Evolutionary conservation across 202 grass and related monocot genomes (phyloP).

Genomic region (Setaria viridis): DNA sequence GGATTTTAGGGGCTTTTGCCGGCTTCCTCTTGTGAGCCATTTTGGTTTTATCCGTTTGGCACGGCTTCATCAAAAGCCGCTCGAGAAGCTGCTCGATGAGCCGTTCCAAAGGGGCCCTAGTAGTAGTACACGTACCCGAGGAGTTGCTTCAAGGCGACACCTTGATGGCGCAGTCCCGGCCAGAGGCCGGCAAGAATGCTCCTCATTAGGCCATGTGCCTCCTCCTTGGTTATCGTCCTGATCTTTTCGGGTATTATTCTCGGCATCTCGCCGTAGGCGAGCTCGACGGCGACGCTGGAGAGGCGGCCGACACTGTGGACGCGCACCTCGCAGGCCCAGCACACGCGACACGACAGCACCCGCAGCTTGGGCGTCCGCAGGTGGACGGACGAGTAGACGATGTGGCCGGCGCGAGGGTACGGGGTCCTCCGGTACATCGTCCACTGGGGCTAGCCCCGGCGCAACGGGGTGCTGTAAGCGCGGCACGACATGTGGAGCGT

Average conservation of each 20-base stretch:
- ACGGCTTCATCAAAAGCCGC: too few relatives aligned
- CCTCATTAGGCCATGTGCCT: not conserved
- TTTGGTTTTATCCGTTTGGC: too few relatives aligned
- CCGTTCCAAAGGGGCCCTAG: too few relatives aligned
- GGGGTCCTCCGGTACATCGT: too few relatives aligned
- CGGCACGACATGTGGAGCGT: not conserved
- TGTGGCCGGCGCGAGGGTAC: not conserved
- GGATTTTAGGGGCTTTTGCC: too few relatives aligned
- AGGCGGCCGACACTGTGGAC: too few relatives aligned
- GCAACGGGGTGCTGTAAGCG: not conserved
- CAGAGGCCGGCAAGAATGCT: not conserved
- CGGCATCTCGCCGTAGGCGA: not conserved
- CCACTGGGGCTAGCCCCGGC: not conserved
- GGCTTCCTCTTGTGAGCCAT: too few relatives aligned
- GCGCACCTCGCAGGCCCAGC: too few relatives aligned
- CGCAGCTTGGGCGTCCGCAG: not conserved
- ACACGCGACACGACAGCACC: too few relatives aligned
- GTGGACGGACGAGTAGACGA: not conserved
- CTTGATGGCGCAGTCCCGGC: not conserved
- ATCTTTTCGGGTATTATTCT: not conserved
- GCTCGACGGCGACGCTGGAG: not conserved
- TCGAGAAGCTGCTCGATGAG: too few relatives aligned
- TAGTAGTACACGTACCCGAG: too few relatives aligned
- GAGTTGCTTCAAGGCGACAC: too few relatives aligned
- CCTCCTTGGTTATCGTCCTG: not conserved